Evolutionary conservation across 805 yeast species (phyloP).

Genomic region (Candida railenensis): DNA sequence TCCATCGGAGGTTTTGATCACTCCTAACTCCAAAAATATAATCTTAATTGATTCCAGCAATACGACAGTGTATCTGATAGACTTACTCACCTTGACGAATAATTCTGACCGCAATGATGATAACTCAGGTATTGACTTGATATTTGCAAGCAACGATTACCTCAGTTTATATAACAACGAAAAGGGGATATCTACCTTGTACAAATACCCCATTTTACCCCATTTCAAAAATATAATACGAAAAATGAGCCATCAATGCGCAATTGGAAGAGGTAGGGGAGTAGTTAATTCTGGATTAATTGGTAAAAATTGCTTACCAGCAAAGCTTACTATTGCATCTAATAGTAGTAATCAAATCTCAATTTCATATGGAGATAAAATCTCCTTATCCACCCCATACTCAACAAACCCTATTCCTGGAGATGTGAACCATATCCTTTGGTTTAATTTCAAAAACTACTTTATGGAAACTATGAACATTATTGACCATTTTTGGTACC

Average conservation of each 20-base stretch:
- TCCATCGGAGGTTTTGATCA: conserved; percentile 21
- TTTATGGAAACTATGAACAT: conserved; percentile 32
- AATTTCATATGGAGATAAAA: conserved; percentile 25
- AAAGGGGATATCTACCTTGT: conserved; percentile 10
- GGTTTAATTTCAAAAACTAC: conserved; percentile 39
- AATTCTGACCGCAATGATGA: neutral
- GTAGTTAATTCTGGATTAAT: conserved; percentile 7
- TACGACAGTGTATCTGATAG: neutral
- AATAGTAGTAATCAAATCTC: conserved; percentile 25
- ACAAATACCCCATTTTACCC: conserved; percentile 31
- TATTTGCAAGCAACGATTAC: conserved; percentile 1
- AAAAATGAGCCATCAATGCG: conserved; percentile 13
- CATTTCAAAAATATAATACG: conserved; percentile 25
- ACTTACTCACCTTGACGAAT: neutral
- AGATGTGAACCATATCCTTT: conserved; percentile 31
- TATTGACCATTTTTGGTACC: conserved; percentile 34
- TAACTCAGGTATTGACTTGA: neutral
- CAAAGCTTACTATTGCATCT: conserved; percentile 21
- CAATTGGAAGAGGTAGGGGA: conserved; percentile 16
- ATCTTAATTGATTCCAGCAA: neutral
- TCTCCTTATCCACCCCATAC: conserved; percentile 31
- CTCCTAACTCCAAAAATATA: conserved; percentile 20
- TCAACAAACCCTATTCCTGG: conserved; percentile 11
- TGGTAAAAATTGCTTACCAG: conserved; percentile 16
- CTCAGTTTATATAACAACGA: neutral